These are phyloP conservation scores for Gentiana straminea DNA, from an alignment of 257 asterid genomes.

Conservation along the genomic window DNA sequence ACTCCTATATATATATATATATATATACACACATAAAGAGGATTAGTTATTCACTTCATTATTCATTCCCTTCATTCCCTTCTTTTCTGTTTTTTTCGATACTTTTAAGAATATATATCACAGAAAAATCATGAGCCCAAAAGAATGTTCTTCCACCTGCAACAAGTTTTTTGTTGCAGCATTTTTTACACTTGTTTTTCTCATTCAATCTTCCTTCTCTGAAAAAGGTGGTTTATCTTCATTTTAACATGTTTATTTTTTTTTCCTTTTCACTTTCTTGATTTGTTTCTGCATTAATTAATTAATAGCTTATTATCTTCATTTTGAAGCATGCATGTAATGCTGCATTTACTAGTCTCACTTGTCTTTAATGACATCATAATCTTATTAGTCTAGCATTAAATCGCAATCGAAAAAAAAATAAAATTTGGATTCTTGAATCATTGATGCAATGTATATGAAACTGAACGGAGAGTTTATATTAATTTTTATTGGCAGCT, in stretches of 20 bases:
- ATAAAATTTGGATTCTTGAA: neutral
- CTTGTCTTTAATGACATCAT: too few species aligned
- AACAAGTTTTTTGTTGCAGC: conserved; percentile 3
- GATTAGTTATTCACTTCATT: conserved; percentile 10
- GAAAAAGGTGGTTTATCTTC: conserved; percentile 34
- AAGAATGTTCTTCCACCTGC: neutral
- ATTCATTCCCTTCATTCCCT: too few species aligned
- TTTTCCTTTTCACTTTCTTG: neutral
- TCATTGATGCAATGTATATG: too few species aligned
- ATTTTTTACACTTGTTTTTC: conserved; percentile 19
- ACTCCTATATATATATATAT: neutral
- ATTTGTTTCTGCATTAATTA: too few species aligned
- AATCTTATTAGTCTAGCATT: too few species aligned
- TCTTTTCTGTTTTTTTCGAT: too few species aligned
- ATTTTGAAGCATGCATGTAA: too few species aligned
- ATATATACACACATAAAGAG: neutral
- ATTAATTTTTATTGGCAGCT: conserved; percentile 21
- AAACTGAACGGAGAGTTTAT: neutral
- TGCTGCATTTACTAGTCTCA: too few species aligned
- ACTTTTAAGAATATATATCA: neutral
- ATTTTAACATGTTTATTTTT: neutral
- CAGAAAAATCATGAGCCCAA: conserved; percentile 1
- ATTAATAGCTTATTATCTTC: too few species aligned
- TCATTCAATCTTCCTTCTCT: conserved; percentile 27
- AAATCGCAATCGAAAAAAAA: too few species aligned